Conservation (phyloP, 495 filamentous ascomycete genomes). For the Penicillium dipodomyicola region DNA sequence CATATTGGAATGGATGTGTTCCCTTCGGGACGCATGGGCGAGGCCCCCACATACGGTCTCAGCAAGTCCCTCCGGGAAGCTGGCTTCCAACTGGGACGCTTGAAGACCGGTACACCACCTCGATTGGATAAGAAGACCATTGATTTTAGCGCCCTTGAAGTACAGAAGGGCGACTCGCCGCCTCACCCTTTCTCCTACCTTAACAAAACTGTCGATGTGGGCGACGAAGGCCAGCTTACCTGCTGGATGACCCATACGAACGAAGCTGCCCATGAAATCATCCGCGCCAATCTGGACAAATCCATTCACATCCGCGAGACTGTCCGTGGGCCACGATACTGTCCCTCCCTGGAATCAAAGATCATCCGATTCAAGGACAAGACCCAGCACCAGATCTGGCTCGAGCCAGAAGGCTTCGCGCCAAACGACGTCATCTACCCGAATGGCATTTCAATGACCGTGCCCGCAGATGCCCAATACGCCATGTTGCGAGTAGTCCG, state of each 20-base stretch:
- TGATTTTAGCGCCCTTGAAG: conserved; percentile 66
- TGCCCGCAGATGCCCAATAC: conserved; percentile 82
- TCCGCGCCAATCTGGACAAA: conserved; percentile 83
- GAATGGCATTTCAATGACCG: conserved; percentile 95
- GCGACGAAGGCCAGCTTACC: conserved; percentile 67
- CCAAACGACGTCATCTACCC: conserved; percentile 86
- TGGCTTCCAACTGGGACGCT: conserved; percentile 83
- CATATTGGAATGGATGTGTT: conserved; percentile 85
- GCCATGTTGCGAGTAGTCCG: conserved; percentile 77
- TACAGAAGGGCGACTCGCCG: conserved; percentile 78
- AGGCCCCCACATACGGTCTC: conserved; percentile 88
- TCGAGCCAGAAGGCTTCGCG: conserved; percentile 94
- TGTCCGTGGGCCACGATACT: conserved; percentile 91
- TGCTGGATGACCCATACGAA: conserved; percentile 88
- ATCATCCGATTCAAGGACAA: conserved; percentile 81
- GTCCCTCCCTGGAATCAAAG: conserved; percentile 93
- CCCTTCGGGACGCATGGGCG: conserved; percentile 89
- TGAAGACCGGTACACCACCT: conserved; percentile 96
- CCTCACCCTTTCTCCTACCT: conserved; percentile 91
- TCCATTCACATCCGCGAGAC: conserved; percentile 95
- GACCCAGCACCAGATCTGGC: conserved; percentile 84
- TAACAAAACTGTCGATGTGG: conserved; percentile 69
- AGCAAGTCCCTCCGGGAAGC: conserved; percentile 88
- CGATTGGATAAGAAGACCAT: conserved; percentile 81
- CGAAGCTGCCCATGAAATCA: conserved; percentile 73